A percentile compares a stretch with the other conserved stretches of the same genome.
phyloP scores from a whole-genome alignment of 371 early-diverging fungal species.

The Vairimorpha ceranae region DNA sequence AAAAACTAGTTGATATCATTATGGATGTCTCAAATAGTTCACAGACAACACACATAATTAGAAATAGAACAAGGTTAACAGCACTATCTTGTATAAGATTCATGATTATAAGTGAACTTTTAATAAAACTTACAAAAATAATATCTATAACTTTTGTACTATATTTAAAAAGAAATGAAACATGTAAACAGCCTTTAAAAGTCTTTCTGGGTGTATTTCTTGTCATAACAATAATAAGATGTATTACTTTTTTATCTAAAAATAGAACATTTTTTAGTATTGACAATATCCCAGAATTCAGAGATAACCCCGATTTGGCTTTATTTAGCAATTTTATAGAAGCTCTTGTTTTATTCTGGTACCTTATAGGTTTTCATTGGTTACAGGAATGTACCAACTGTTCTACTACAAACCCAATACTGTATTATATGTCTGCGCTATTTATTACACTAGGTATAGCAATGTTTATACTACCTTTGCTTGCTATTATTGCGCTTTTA shows the following conservation, averaged over 20 bases:
- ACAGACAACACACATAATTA: neutral
- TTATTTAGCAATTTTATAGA: constrained; percentile 63
- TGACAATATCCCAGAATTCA: constrained; percentile 58
- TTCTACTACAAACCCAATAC: constrained; percentile 51
- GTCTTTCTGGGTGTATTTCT: constrained; percentile 62
- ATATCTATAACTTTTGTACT: constrained; percentile 43
- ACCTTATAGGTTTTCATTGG: constrained; percentile 64
- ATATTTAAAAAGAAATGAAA: constrained; percentile 50
- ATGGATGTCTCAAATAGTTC: neutral
- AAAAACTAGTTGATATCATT: neutral
- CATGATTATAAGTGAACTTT: constrained; percentile 45
- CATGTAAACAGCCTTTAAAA: constrained; percentile 57
- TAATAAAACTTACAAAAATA: constrained; percentile 57
- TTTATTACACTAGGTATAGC: constrained; percentile 60
- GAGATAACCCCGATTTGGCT: constrained; percentile 61
- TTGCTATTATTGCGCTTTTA: constrained; percentile 62
- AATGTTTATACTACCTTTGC: constrained; percentile 60
- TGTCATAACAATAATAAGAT: constrained; percentile 51
- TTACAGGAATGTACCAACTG: constrained; percentile 61
- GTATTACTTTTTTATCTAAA: constrained; percentile 53
- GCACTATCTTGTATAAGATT: constrained; percentile 53
- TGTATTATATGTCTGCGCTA: constrained; percentile 61
- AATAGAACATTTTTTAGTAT: constrained; percentile 61
- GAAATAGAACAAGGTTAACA: constrained; percentile 19
- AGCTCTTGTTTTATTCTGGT: constrained; percentile 63